Base-by-base conservation (phyloP, 345 rosid genomes). In the Populus euphratica region DNA sequence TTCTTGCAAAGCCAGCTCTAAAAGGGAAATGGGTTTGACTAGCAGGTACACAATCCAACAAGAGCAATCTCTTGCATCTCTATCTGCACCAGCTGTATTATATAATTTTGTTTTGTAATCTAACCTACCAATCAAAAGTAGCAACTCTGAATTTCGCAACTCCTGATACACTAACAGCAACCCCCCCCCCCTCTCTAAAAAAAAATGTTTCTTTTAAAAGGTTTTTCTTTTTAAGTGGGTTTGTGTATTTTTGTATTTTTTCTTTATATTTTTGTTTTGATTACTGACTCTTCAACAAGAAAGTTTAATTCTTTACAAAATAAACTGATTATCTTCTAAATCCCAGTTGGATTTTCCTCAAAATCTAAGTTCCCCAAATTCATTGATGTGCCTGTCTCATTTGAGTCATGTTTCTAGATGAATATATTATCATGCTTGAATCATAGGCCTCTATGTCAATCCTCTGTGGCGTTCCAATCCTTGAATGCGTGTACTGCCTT, bases 401-500 rank as follows among this genome's bases (percentile, higher is more conserved):
- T 59, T 8, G 33, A 66, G 56, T 61, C 73, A 54, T 77, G 83
- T 35, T 80, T 77, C 27, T 61, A 59, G 56, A 77, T 44, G 54
- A 33, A 38, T 68, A 17, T 39, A 68, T 69, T 62, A 52, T 62
- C 76, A 78, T 87, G 77, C 76, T 86, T 78, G 83, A 79, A 84
- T 79, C 74, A 74, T 89, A 88, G 90, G 84, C 72, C 41, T 82
- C 79, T 67, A 95, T 95, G 98, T 95, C 99, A 74, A 86, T 93
- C 68, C 79, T 85, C 71, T 95, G 98, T 84, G 87, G 98, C 78
- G 68, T 92, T 85, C 99, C 97, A 54, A 75, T 95, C 27, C 76
- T 95, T 70, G 99, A 95, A 84, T 89, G 96, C 69, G 97, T 92
- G 50, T 95, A 95, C 82, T 93, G 98, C 78, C 81, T 95, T 73